Conservation (phyloP, 805 yeast species). For the Starmerella floricola region DNA sequence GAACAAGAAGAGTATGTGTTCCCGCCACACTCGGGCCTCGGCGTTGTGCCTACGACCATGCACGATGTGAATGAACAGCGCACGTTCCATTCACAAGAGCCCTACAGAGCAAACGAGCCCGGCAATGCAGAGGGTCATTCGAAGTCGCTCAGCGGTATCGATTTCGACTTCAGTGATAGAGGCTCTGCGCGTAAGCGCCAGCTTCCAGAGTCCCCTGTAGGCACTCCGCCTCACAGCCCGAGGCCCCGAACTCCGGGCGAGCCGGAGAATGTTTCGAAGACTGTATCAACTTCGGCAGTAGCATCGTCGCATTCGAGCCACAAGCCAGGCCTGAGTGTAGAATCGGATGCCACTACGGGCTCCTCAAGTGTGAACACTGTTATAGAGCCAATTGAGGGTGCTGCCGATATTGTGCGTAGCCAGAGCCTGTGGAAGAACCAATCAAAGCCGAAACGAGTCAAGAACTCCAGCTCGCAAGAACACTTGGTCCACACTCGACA, state of each 20-base stretch:
- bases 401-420: slow-evolving; percentile 8
- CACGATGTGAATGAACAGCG: no score
- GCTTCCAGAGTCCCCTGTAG: slow-evolving; percentile 1
- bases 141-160: background rate
- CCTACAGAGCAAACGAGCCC: no score
- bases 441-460: slow-evolving; percentile 7
- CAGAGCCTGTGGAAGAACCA: slow-evolving; percentile 7
- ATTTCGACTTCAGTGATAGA: background rate
- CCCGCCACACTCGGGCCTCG: background rate
- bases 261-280: no score
- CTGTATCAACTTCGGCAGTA: no score
- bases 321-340: no score
- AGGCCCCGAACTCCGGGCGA: no score
- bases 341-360: background rate
- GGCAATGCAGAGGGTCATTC: no score
- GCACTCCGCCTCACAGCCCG: background rate
- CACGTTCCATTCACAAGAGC: no score
- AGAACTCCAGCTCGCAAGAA: slow-evolving; percentile 11
- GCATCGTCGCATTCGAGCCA: no score
- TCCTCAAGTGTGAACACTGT: background rate
- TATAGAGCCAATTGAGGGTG: slow-evolving; percentile 5
- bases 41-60: background rate
- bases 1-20: background rate
- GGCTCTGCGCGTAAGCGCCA: background rate
- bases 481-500: slow-evolving; percentile 14